phyloP scores from a whole-genome alignment of 2,329 filamentous ascomycete species.

The Byssothecium circinans region DNA sequence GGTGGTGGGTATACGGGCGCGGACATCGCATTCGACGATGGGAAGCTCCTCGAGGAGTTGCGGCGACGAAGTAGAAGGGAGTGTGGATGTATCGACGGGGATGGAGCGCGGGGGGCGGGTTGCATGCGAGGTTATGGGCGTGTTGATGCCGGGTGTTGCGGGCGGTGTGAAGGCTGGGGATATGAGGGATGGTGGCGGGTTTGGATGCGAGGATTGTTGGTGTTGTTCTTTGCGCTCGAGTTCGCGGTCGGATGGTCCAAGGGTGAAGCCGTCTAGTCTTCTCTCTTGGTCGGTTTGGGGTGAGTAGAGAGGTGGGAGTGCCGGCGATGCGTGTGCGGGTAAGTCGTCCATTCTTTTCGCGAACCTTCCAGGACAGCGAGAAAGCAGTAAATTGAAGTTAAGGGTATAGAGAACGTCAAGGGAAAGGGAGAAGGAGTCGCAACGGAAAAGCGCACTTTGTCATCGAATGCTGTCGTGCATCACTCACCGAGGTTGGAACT shows the following conservation, averaged over 20 bases:
- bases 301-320: slow-evolving; percentile 56
- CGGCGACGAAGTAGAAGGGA: slow-evolving; percentile 58
- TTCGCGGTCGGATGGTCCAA: slow-evolving; percentile 18
- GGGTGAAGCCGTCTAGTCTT: slow-evolving; percentile 43
- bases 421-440: slow-evolving; percentile 10
- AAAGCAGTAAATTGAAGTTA: slow-evolving; percentile 1
- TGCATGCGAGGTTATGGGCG: slow-evolving; percentile 32
- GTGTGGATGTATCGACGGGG: slow-evolving; percentile 45
- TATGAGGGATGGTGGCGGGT: slow-evolving; percentile 47
- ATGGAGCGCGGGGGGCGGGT: slow-evolving; percentile 42
- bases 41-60: slow-evolving; percentile 76
- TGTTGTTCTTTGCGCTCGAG: slow-evolving; percentile 22
- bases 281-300: slow-evolving; percentile 52
- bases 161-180: slow-evolving; percentile 51
- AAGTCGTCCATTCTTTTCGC: slow-evolving; percentile 54
- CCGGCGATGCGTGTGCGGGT: slow-evolving; percentile 58
- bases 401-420: slow-evolving; percentile 8
- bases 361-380: not conserved
- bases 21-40: slow-evolving; percentile 87
- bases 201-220: slow-evolving; percentile 14
- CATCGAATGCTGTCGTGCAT: not conserved
- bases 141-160: slow-evolving; percentile 37
- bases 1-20: slow-evolving; percentile 91
- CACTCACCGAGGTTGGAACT: slow-evolving; percentile 22
- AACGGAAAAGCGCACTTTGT: no score